Conservation (phyloP, 2,329 filamentous ascomycete species). For the Fusarium hainanense region DNA sequence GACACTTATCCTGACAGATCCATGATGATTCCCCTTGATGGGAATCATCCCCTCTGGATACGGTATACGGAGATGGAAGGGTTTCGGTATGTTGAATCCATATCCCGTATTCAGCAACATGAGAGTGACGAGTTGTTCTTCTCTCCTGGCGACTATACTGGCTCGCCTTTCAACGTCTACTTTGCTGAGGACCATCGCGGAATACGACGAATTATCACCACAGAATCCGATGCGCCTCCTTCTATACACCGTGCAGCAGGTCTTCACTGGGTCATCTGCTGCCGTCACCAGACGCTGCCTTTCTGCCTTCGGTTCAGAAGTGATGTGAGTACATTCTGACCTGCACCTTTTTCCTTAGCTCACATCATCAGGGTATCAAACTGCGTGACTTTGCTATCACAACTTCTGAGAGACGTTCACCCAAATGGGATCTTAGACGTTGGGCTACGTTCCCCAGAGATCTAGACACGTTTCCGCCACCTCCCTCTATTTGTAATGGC, state of each 20-base stretch:
- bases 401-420: fast-evolving
- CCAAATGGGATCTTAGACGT: not conserved
- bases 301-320: not conserved
- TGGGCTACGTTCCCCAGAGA: not conserved
- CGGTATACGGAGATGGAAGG: not conserved
- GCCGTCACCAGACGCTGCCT: not conserved
- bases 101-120: not conserved
- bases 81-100: not conserved
- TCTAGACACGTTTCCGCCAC: fast-evolving
- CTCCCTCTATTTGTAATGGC: fast-evolving
- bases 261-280: not conserved
- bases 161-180: not conserved
- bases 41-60: not conserved
- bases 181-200: not conserved
- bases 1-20: too few species aligned
- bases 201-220: not conserved
- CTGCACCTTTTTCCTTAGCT: fast-evolving
- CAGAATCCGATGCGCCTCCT: not conserved
- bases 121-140: not conserved
- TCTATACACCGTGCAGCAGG: not conserved
- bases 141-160: fast-evolving
- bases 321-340: not conserved
- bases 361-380: not conserved
- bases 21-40: too few species aligned
- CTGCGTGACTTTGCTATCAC: not conserved